Base-by-base conservation (phyloP, 805 yeast species). In the Teunomyces barrocoloradensis region DNA sequence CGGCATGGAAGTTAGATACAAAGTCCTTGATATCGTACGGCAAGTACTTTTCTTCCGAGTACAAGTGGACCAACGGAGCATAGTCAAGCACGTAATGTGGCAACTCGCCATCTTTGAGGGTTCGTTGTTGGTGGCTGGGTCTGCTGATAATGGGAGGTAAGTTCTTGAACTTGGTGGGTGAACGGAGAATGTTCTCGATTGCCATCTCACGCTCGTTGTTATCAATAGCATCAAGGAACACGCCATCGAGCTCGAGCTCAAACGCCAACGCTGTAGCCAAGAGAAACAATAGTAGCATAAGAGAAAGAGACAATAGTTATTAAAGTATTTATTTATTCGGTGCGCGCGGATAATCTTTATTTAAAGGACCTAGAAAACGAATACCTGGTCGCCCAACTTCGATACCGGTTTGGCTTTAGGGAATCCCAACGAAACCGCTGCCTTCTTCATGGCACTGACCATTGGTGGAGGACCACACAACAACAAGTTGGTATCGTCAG, bases 381-480 rank as follows among this genome's bases (percentile, higher is more conserved):
- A 91, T 32, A 89, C 85, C 73, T 88, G 92, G 70, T 91, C 96
- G 49, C 89, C 95, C 64, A 88, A 79, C 69, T 90, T 89, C 41
- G 95, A 84, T 39, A 91, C 87, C 4, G 96, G 94, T 69, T 82
- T 86, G 43, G 96, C 89, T 77, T 89, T 89, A 43, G 78, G 78
- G 68, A 69, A 91, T 12, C 96, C 97, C 56, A 90, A 75, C 21
- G 78, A 78, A 43, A 69, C 71, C 36, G 92, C 88, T 47, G 84
- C 86, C 72, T 82, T 88, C 75, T 89, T 91, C 65, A 88, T 78
- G 50, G 91, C 85, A 50, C 87, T 78, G 40, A 85, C 82, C 96
- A 91, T 87, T 52, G 92, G 90, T 51, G 96, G 95, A 42, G 97
- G 97, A 39, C 97, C 98, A 71, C 97, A 91, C 47, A 91, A 69